Evolutionary conservation across 345 rosid genomes (phyloP), one percentile per base, ranked within the genome.

Genomic region (Heritiera fomes): DNA sequence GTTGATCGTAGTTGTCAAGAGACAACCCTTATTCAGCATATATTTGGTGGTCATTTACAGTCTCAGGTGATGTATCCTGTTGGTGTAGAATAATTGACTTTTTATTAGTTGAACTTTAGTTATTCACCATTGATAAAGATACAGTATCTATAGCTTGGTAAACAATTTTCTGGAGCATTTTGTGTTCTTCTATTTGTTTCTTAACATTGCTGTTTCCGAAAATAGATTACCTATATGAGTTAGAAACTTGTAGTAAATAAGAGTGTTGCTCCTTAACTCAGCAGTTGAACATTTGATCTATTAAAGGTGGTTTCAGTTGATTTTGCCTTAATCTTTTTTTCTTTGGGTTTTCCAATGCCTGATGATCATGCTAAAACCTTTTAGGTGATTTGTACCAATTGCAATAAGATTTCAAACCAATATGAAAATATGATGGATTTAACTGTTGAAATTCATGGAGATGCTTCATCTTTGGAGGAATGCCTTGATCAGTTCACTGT

Each of bases 401-500:
- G 99, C 81, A 41, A 80, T 69, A 88, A 93, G 65, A 82, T 91
- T 55, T 97, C 99, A 40, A 90, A 90, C 76, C 98, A 94, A 77
- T 87, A 90, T 83, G 99, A 97, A 82, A 97, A 94, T 80, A 92
- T 97, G 97, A 91, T 97, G 99, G 99, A 97, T 87, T 84, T 97
- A 75, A 93, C 91, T 8, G 98, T 97, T 78, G 98, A 94, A 86
- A 97, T 94, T 68, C 98, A 92, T 78, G 99, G 99, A 14, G 92
- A 93, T 89, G 95, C 91, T 55, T 79, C 87, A 74, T 90, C 97
- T 20, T 87, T 97, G 94, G 98, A 93, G 90, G 95, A 90, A 88
- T 94, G 99, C 78, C 96, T 97, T 76, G 90, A 94, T 77, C 98
- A 94, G 71, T 97, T 91, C 80, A 93, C 99, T 59, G 90, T 59